These are phyloP conservation scores for Zygotorulaspora mrakii DNA, from an alignment of 1,139 yeast species.

Conservation along the genomic window DNA sequence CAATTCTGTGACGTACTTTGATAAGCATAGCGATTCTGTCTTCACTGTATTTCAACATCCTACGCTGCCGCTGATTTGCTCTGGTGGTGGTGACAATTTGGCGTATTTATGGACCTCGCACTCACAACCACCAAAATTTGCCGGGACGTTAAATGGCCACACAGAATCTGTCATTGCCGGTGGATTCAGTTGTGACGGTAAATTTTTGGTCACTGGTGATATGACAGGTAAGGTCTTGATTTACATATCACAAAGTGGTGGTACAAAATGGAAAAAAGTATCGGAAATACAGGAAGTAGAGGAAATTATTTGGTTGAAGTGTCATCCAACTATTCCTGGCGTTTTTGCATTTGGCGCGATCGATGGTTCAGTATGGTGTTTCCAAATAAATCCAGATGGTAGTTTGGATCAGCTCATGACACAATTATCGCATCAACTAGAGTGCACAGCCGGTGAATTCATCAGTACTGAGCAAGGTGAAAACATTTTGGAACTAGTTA, in stretches of 20 bases:
- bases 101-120: constrained; percentile 93
- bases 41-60: constrained; percentile 81
- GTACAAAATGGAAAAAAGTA: constrained; percentile 73
- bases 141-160: constrained; percentile 69
- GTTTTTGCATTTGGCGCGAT: constrained; percentile 90
- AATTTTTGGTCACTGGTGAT: constrained; percentile 80
- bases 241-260: constrained; percentile 66
- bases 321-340: constrained; percentile 69
- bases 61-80: constrained; percentile 69
- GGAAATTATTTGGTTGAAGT: constrained; percentile 71
- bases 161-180: constrained; percentile 85
- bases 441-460: constrained; percentile 76
- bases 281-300: constrained; percentile 82
- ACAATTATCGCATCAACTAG: constrained; percentile 74
- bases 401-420: constrained; percentile 69
- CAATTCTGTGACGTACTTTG: constrained; percentile 86
- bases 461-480: constrained; percentile 58
- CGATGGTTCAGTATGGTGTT: constrained; percentile 95
- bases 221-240: constrained; percentile 86
- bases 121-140: constrained; percentile 73
- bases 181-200: constrained; percentile 79
- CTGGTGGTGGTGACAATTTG: constrained; percentile 89
- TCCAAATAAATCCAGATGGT: constrained; percentile 61
- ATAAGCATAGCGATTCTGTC: constrained; percentile 79
- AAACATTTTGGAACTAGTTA: constrained; percentile 60